A percentile compares a stretch with the other conserved stretches of the same genome.
Conservation (phyloP, 2,329 filamentous ascomycete genomes). For the Cytospora paraplurivora region DNA sequence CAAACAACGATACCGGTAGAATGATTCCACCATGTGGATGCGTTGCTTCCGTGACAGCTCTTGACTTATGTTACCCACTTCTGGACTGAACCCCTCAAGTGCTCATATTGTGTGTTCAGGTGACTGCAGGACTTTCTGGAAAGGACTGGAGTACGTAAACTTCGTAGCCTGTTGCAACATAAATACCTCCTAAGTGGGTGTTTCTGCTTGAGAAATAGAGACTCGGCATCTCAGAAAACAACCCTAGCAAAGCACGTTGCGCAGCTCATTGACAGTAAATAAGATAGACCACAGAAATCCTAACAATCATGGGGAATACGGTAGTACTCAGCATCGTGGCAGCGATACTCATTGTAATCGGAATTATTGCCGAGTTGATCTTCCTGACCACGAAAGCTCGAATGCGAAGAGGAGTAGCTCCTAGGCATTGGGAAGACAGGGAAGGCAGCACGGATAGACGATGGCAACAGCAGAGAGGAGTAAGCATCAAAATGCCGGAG, state of each 20-base stretch:
- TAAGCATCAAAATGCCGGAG: neutral
- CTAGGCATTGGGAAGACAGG: neutral
- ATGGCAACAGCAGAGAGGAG: neutral
- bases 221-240: too few relatives aligned
- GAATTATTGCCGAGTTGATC: neutral
- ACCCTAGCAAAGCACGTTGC: too few relatives aligned
- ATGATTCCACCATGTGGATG: neutral
- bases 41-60: neutral
- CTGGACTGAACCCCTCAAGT: neutral
- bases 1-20: neutral
- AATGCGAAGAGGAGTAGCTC: neutral
- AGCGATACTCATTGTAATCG: neutral
- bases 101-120: neutral
- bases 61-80: too few relatives aligned
- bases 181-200: too few relatives aligned
- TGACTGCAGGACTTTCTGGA: neutral
- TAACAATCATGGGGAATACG: too few relatives aligned
- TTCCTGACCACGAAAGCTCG: neutral
- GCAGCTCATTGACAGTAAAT: too few relatives aligned
- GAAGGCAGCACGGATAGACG: neutral
- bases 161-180: too few relatives aligned
- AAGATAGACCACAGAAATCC: too few relatives aligned
- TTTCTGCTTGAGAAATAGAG: too few relatives aligned
- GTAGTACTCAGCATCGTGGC: neutral
- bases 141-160: too few relatives aligned